Evolutionary conservation across 2,329 filamentous ascomycete species (phyloP).

Genomic region (Botrytis hyacinthi): DNA sequence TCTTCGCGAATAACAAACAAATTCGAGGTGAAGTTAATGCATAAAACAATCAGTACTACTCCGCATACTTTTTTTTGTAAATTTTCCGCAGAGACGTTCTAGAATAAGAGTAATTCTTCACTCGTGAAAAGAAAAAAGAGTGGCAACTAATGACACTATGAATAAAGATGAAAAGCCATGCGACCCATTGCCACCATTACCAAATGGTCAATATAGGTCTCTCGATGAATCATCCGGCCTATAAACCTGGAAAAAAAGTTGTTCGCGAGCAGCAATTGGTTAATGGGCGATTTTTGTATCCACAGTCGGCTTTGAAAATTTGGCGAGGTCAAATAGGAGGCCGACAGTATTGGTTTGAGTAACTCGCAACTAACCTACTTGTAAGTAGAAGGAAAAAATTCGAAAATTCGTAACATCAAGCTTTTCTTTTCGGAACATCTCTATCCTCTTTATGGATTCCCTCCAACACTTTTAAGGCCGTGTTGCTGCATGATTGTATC

Average conservation of each 20-base stretch:
- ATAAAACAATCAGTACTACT: not conserved
- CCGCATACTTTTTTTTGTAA: not conserved
- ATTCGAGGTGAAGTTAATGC: not conserved
- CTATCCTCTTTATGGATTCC: not conserved
- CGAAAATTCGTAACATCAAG: accelerated
- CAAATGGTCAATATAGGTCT: not conserved
- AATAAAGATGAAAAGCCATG: not conserved
- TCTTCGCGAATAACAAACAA: not conserved
- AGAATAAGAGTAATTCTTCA: not conserved
- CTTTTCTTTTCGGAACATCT: not conserved
- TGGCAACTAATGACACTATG: not conserved
- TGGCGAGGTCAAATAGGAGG: not conserved
- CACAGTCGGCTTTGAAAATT: not conserved
- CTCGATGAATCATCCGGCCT: not conserved
- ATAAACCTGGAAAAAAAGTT: accelerated
- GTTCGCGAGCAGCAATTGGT: not conserved
- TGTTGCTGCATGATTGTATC: not conserved
- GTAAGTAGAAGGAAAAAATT: not conserved
- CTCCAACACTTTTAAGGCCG: not conserved
- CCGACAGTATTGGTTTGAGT: not conserved
- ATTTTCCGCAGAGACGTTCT: not conserved
- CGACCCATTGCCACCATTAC: not conserved
- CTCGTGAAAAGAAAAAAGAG: not conserved
- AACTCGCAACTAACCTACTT: not conserved
- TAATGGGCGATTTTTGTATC: not conserved